phyloP scores from a whole-genome alignment of 306 rosid species.

The Alnus rubra region DNA sequence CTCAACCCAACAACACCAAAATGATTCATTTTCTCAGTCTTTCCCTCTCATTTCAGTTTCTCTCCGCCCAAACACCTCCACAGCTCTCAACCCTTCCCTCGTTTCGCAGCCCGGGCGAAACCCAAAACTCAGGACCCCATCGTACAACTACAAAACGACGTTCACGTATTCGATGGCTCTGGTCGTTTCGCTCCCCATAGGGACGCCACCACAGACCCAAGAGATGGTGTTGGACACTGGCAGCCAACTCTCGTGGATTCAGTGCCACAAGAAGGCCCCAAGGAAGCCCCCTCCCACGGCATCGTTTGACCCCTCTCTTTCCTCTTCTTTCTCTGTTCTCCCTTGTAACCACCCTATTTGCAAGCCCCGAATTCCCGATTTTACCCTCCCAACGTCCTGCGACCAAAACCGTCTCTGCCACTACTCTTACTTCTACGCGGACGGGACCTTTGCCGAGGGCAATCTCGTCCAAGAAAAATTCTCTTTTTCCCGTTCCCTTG shows the following conservation, averaged over 20 bases:
- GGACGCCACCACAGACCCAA: conserved; percentile 83
- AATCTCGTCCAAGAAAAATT: conserved; percentile 82
- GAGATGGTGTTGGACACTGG: conserved; percentile 87
- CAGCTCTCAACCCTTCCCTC: conserved; percentile 33
- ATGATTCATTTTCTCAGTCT: conserved; percentile 42
- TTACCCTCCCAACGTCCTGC: conserved; percentile 81
- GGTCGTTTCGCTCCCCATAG: conserved; percentile 69
- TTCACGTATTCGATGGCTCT: conserved; percentile 70
- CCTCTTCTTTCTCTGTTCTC: conserved; percentile 74
- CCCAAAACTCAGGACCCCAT: conserved; percentile 11
- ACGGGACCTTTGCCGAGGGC: conserved; percentile 90
- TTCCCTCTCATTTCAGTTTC: conserved; percentile 49
- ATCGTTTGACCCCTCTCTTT: conserved; percentile 76
- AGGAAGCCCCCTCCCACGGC: conserved; percentile 36
- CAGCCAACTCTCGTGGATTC: conserved; percentile 88
- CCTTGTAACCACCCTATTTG: conserved; percentile 84
- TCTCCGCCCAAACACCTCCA: conserved; percentile 33
- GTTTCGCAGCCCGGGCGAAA: conserved; percentile 13
- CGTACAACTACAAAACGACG: conserved; percentile 46
- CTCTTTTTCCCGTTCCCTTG: conserved; percentile 48
- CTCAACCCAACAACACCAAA: conserved; percentile 17
- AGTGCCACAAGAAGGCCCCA: conserved; percentile 52
- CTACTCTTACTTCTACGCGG: conserved; percentile 91
- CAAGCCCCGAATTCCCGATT: conserved; percentile 85
- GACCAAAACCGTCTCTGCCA: conserved; percentile 91